Base-by-base conservation (phyloP, 768 basidiomycete genomes). In the Albatrellus ellisii region DNA sequence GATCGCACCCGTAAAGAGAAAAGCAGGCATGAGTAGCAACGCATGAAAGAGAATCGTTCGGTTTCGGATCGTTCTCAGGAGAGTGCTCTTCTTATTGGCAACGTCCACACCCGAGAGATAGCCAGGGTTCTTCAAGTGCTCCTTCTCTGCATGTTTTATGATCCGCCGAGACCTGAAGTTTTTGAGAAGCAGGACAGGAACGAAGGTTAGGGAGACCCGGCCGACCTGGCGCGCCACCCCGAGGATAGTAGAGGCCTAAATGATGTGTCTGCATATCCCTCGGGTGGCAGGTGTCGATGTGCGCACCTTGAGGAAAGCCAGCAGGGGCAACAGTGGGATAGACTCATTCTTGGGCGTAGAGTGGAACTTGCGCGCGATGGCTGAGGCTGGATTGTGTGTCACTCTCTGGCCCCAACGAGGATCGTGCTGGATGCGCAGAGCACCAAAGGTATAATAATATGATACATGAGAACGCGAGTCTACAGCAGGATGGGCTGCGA, bases 121-220 rank as follows among this genome's bases (percentile, higher is more conserved):
- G n/a, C n/a, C n/a, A 27, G 57, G 47, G 12, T 47, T 42, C 20
- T 48, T 41, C n/a, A 25, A 24, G n/a, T 62, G 57, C 8, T 58
- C 56, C 46, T 73, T 60, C 26, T 69, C 71, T 4, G 69, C 71
- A 34, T 59, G 58, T 52, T 68, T 65, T 46, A 86, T 67, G 18
- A 64, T 57, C 52, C 59, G 72, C 44, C 62, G 67, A 0, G 74
- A 63, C 47, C 62, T 68, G 47, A 67, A 60, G 39, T 75, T 80
- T 49, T 69, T 74, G 28, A 85, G 47, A 40, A 83, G 57, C 45
- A 86, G 54, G 25, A 84, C 55, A 18, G 87, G 87, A 10, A 86
- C 62, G 47, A 90, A 75, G 0, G 84, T 87, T 25, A 90, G 65
- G 0, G 74, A 77, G 39, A 90, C 67, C 44, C 87, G 73, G 33